Base-by-base conservation (phyloP, 1,284 basidiomycete genomes). In the Irpex lacteus region DNA sequence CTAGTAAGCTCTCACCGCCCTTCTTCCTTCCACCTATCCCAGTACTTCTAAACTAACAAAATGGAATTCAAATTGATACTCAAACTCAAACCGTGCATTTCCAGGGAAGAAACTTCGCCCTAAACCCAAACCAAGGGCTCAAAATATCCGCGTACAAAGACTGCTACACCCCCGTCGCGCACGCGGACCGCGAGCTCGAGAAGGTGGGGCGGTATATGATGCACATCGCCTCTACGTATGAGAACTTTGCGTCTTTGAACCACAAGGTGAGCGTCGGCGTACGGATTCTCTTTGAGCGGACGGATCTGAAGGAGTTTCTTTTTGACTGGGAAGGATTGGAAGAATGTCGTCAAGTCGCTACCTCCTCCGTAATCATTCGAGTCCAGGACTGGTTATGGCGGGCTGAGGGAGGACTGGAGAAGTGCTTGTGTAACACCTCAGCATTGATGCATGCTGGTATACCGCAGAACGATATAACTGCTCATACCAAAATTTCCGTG, bases 71-170 rank as follows among this genome's bases (percentile, higher is more conserved):
- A 52, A 36, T 34, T 19, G 40, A 63, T 50, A 53, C 19, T 36
- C 63, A 26, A 34, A 60, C 5, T 26, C 21, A 18, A 21, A 26
- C 47, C 5, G 37, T 58, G 59, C 8, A 15, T n/a, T 60, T 56
- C 9, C 67, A 91, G 85, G 86, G 89, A 60, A 85, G 92, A 38
- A 95, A 95, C 72, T 95, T 95, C 76, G 94, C 92, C 3, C 80
- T 96, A 65, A 97, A 96, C 72, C 93, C 94, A 0, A 83, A 82
- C 54, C 87, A 93, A 76, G 94, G 94, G 0, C 80, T 96, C 44
- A 94, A 92, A 80, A 94, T 95, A 38, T 85, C 85, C 26, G 85
- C 94, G 0, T 95, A 90, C 80, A 92, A 90, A 73, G 83, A 88
- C 65, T 91, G 91, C 0, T 87, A 91, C 67, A 90, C 87, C 11